Conservation (phyloP, 352 stramenopile genomes). For the Thalassiosira livingstoniorum region DNA sequence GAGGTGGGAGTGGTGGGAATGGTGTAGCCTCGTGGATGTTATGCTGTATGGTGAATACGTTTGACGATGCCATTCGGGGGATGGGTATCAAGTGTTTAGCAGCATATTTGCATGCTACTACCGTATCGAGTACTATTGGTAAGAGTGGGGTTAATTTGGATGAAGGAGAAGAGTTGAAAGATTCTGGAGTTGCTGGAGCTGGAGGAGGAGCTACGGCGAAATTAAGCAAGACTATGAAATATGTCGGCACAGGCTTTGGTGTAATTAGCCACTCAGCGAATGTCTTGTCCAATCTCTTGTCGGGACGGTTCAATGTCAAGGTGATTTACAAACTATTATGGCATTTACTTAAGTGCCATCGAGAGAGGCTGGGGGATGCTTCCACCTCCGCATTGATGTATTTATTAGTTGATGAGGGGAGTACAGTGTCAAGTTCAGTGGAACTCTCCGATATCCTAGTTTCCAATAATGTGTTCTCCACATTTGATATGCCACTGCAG, state of each 20-base stretch:
- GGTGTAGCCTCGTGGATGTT: slow-evolving; percentile 79
- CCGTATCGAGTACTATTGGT: slow-evolving; percentile 23
- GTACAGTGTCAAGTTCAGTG: slow-evolving; percentile 17
- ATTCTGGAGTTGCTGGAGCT: too few species aligned
- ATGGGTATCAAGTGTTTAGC: slow-evolving; percentile 80
- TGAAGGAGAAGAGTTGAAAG: slow-evolving; percentile 4
- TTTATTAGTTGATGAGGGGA: slow-evolving; percentile 66
- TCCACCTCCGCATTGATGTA: slow-evolving; percentile 72
- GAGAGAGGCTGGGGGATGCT: slow-evolving; percentile 61
- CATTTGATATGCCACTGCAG: too few species aligned
- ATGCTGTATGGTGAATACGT: slow-evolving; percentile 79
- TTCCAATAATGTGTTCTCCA: slow-evolving; percentile 35
- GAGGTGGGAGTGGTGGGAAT: too few species aligned
- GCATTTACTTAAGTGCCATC: slow-evolving; percentile 84
- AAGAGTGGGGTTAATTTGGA: background rate
- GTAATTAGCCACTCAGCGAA: slow-evolving; percentile 61
- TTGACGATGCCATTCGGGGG: slow-evolving; percentile 73
- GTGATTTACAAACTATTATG: slow-evolving; percentile 84
- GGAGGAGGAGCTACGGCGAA: slow-evolving; percentile 28
- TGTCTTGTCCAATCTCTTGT: slow-evolving; percentile 55
- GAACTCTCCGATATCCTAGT: slow-evolving; percentile 67
- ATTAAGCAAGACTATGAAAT: slow-evolving; percentile 58
- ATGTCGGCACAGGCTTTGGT: slow-evolving; percentile 29
- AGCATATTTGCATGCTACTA: slow-evolving; percentile 64
- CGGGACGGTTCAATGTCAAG: slow-evolving; percentile 63